Conservation (phyloP, 441 rosid genomes). For the Biscutella laevigata region DNA sequence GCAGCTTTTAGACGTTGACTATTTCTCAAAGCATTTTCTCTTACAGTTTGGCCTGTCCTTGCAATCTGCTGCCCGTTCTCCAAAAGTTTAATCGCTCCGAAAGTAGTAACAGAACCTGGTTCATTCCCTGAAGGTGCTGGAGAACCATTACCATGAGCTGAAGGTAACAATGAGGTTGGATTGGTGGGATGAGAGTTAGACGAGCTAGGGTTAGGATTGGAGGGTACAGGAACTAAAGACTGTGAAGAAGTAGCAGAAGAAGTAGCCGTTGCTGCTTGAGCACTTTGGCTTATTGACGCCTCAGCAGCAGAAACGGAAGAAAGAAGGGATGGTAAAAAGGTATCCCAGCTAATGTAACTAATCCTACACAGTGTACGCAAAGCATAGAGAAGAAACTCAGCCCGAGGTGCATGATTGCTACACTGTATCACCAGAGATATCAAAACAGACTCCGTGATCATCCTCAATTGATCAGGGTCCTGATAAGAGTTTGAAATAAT, state of each 20-base stretch:
- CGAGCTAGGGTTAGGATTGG: conserved; percentile 35
- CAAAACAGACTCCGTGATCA: conserved; percentile 73
- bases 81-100: conserved; percentile 33
- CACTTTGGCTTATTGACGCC: conserved; percentile 46
- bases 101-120: conserved; percentile 38
- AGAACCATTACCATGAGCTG: conserved; percentile 74
- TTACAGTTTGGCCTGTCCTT: conserved; percentile 39
- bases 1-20: conserved; percentile 50
- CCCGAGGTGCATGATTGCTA: conserved; percentile 78
- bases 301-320: conserved; percentile 80
- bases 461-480: conserved; percentile 86
- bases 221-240: conserved; percentile 45
- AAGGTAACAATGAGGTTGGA: conserved; percentile 34
- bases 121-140: conserved; percentile 66
- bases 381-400: conserved; percentile 90
- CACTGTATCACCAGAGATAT: conserved; percentile 72
- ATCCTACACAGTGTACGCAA: conserved; percentile 62
- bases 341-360: conserved; percentile 86
- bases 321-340: conserved; percentile 70
- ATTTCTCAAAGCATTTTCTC: conserved; percentile 48
- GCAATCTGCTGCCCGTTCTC: conserved; percentile 43
- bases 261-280: conserved; percentile 46
- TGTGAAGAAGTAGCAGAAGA: conserved; percentile 58
- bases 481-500: conserved; percentile 24
- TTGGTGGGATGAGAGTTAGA: no score